A percentile compares a stretch with the other conserved stretches of the same genome.
Evolutionary conservation across 257 asterid genomes (phyloP).

Genomic region (Nicotiana otophora): DNA sequence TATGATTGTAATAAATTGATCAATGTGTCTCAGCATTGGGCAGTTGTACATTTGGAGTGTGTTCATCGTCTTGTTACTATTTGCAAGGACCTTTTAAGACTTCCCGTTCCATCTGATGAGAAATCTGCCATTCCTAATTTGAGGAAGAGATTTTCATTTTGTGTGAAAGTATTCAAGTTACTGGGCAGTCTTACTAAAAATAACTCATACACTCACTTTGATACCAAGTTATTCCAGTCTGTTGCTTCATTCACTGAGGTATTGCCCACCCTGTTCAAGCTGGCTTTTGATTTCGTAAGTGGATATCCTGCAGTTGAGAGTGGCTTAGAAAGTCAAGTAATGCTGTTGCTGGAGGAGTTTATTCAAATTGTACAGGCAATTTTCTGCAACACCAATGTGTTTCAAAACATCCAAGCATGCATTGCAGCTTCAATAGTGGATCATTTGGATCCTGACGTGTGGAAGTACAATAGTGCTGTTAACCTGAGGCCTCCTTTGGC

Average conservation of each 20-base stretch:
- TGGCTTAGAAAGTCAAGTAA: conserved; percentile 59
- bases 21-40: conserved; percentile 67
- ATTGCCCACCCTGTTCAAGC: conserved; percentile 55
- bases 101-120: conserved; percentile 51
- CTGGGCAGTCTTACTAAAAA: conserved; percentile 53
- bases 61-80: conserved; percentile 50
- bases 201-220: conserved; percentile 43
- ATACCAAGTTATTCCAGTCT: conserved; percentile 53
- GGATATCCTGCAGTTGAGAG: conserved; percentile 49
- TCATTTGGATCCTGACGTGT: conserved; percentile 47
- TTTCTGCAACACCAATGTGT: conserved; percentile 46
- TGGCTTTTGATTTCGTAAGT: conserved; percentile 54
- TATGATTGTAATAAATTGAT: conserved; percentile 38
- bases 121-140: conserved; percentile 41
- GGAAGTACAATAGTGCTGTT: conserved; percentile 47
- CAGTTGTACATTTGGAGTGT: conserved; percentile 75
- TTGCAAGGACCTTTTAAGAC: conserved; percentile 51
- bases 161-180: conserved; percentile 65
- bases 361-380: conserved; percentile 59
- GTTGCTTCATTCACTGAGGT: conserved; percentile 54
- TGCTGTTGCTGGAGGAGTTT: conserved; percentile 70
- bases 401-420: conserved; percentile 66
- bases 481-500: conserved; percentile 66
- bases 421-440: conserved; percentile 59
- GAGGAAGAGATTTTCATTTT: conserved; percentile 57